A percentile compares a stretch with the other conserved stretches of the same genome.
Conservation (phyloP, 2,329 filamentous ascomycete species). For the Simplicillium aogashimaense region DNA sequence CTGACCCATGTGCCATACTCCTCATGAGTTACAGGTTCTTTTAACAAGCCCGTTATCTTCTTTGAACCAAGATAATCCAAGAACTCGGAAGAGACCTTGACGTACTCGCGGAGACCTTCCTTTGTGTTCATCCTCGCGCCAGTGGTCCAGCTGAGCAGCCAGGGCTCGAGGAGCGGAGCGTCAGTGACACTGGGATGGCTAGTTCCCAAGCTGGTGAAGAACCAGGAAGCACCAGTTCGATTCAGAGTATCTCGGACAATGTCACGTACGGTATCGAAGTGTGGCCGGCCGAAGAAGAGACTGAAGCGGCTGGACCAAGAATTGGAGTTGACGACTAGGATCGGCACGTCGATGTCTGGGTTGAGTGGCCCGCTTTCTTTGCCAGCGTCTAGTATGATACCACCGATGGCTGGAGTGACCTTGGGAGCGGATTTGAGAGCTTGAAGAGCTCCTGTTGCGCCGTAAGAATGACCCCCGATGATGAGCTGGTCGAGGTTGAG, state of each 20-base stretch:
- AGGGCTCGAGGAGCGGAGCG: conserved; percentile 53
- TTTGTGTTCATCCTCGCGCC: conserved; percentile 47
- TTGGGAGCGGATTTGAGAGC: conserved; percentile 30
- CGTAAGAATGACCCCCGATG: conserved; percentile 55
- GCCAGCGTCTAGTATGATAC: conserved; percentile 55
- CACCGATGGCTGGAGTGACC: conserved; percentile 45
- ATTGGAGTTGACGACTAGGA: conserved; percentile 53
- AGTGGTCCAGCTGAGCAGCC: conserved; percentile 50
- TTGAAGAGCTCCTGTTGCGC: conserved; percentile 53
- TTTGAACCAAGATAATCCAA: conserved; percentile 34
- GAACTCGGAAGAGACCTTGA: conserved; percentile 48
- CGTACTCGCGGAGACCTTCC: conserved; percentile 49
- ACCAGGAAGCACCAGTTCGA: conserved; percentile 37
- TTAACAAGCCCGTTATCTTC: conserved; percentile 35
- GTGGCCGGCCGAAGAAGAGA: conserved; percentile 52
- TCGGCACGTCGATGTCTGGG: conserved; percentile 44
- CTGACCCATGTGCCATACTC: conserved; percentile 30
- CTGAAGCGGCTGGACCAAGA: conserved; percentile 50
- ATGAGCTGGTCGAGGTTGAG: conserved; percentile 44
- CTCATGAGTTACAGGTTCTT: conserved; percentile 34
- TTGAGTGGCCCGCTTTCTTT: conserved; percentile 55
- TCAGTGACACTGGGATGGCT: conserved; percentile 57
- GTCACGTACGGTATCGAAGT: conserved; percentile 53
- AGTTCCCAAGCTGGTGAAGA: conserved; percentile 42
- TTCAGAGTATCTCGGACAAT: conserved; percentile 37